Evolutionary conservation across 1,284 basidiomycete genomes (phyloP), one percentile per base, ranked within the genome.

Genomic region (Irpex rosettiformis): DNA sequence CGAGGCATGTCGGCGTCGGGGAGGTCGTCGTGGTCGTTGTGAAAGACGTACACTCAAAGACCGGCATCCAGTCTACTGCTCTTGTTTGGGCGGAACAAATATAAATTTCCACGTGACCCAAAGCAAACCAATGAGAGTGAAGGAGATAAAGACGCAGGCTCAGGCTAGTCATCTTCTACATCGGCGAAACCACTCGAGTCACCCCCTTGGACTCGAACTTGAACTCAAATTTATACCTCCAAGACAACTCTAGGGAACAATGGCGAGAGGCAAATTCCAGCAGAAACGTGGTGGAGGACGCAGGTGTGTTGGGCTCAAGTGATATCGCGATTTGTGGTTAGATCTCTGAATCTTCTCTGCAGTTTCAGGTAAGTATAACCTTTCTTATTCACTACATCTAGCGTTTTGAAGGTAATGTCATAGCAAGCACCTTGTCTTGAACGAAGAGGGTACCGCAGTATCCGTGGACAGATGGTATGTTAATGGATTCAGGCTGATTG

Each of bases 201-300:
- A 40, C 33, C 33, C n/a, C 33, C 33, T 40, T 40, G 33, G 33
- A 13, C n/a, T 40, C 33, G 33, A 40, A 40, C 33, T 13, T 40
- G n/a, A 40, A 13, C 33, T 40, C 33, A 40, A n/a, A 13, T n/a
- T 13, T 7, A 48, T 11, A 13, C 11, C 21, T 22, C 25, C 51
- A 57, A 6, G 11, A 22, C 54, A 43, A 33, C 55, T 24, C 30
- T 51, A 51, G 54, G 33, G 42, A 27, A 37, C 47, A 28, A 71
- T 71, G 69, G 69, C 66, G 52, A 60, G 69, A 62, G 69, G 88
- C 61, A 93, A 91, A 75, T 93, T 85, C 78, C 94, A 94, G 81
- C 79, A 85, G 61, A 89, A 89, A 68, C 90, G 93, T 55, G 93
- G 93, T 61, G 93, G 93, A 49, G 93, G 93, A 57, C 84, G 93